These are phyloP conservation scores for Mycena rebaudengoi DNA, from an alignment of 768 basidiomycete genomes.

Conservation along the genomic window DNA sequence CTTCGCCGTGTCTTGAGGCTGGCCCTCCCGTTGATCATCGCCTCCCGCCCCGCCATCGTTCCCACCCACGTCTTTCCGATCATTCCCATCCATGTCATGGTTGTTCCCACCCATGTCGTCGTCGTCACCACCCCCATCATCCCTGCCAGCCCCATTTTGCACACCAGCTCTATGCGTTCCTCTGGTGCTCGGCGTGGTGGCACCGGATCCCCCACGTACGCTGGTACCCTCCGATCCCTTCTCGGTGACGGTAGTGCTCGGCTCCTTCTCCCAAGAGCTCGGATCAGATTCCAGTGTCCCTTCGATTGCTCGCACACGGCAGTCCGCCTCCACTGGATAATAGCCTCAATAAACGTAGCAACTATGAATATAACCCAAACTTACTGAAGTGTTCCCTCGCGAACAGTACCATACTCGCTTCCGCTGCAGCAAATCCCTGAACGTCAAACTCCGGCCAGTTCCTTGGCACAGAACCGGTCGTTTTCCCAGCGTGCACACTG, in stretches of 20 bases:
- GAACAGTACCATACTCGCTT: background rate
- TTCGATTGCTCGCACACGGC: background rate
- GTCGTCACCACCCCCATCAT: background rate
- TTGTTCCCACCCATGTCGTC: background rate
- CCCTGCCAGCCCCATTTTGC: background rate
- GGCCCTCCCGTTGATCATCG: too few relatives aligned
- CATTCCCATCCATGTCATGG: background rate
- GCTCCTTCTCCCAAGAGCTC: too few relatives aligned
- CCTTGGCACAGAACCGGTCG: background rate
- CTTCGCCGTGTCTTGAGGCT: too few relatives aligned
- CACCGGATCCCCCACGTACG: too few relatives aligned
- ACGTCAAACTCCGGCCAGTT: background rate
- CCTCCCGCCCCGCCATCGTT: background rate
- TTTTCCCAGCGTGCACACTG: conserved; percentile 9
- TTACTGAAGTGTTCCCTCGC: conserved; percentile 1
- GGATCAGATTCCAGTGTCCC: too few relatives aligned
- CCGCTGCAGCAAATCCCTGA: background rate
- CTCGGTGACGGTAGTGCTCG: background rate
- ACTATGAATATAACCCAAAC: background rate
- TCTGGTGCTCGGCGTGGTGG: too few relatives aligned
- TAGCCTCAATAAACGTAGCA: background rate
- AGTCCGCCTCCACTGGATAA: conserved; percentile 1
- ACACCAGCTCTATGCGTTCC: background rate
- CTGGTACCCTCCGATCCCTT: background rate
- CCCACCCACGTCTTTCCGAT: background rate